Evolutionary conservation across 2,329 filamentous ascomycete species (phyloP), one percentile per base, ranked within the genome.

Genomic region (Coniella vitis): DNA sequence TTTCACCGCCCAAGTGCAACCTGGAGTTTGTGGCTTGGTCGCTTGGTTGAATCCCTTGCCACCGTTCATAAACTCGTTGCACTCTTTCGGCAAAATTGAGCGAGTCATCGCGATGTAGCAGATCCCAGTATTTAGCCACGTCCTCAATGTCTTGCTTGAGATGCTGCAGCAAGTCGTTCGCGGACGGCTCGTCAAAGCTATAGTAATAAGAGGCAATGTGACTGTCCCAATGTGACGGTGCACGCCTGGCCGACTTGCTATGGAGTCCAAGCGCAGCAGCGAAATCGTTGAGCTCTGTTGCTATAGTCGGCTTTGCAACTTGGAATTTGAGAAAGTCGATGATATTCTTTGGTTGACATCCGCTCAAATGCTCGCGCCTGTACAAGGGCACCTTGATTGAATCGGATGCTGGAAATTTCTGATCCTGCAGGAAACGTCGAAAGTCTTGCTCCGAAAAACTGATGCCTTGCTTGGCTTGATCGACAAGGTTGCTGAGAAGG

Each of bases 261-360:
- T 57, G 32, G 13, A 67, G 56, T 7, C 38, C 21, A 13, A 41
- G 10, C 3, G 54, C 54, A 0, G 57, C 31, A 4, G 63, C 42
- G 10, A 79, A 63, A 0, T 56, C 58, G 1, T 51, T 53, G 2
- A 75, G 55, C 20, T 69, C 69, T 1, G 49, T 38, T 0, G 67
- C 60, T 9, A 79, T 67, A 0, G 62, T 61, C 0, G 65, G 62
- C 12, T 71, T 61, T 0, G 79, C 74, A 2, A 81, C 66, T 0
- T 62, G 54, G 16, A 81, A 84, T 54, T 77, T 81, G 7, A 88
- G 65, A 34, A 73, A 70, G 58, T 89, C 84, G 4, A 85, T 70
- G 3, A 87, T 76, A 48, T 86, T 78, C 0, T 52, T 45, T 2
- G 56, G 61, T n/a, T 31, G 21, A 7, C 7, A 0, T 61, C 49